Evolutionary conservation across 2,329 filamentous ascomycete species (phyloP).

Genomic region (Ilyonectria mors-panacis): DNA sequence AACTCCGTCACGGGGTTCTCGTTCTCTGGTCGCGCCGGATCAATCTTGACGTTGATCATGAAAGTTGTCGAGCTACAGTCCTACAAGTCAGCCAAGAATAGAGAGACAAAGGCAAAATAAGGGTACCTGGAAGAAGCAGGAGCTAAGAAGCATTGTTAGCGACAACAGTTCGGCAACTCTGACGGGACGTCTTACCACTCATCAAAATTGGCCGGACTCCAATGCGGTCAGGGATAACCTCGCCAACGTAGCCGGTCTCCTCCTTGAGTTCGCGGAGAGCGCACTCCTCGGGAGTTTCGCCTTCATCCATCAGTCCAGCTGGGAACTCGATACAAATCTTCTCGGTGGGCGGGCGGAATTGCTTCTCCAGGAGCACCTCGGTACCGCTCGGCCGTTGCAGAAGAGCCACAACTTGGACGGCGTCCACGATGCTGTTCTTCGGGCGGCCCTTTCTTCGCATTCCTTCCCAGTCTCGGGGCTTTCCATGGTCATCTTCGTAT

Average conservation of each 20-base stretch:
- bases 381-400: constrained; percentile 68
- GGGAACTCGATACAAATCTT: constrained; percentile 75
- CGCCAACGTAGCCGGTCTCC: constrained; percentile 76
- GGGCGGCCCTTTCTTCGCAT: constrained; percentile 80
- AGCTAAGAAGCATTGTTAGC: constrained; percentile 75
- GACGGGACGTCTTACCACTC: constrained; percentile 1
- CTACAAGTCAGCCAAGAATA: not conserved
- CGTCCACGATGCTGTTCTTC: constrained; percentile 73
- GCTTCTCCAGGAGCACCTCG: constrained; percentile 76
- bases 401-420: constrained; percentile 81
- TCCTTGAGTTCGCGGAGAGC: constrained; percentile 76
- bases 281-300: constrained; percentile 72
- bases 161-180: constrained; percentile 59
- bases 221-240: constrained; percentile 49
- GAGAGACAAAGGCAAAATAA: not conserved
- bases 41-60: constrained; percentile 81
- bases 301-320: constrained; percentile 74
- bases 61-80: constrained; percentile 72
- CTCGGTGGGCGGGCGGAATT: constrained; percentile 75
- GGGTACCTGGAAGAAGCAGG: constrained; percentile 64
- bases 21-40: constrained; percentile 78
- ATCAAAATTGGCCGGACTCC: constrained; percentile 18
- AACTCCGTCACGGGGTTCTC: constrained; percentile 77
- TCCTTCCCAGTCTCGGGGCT: constrained; percentile 77
- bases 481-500: constrained; percentile 75